Base-by-base conservation (phyloP, 2,329 filamentous ascomycete species). In the Fusarium luffae region DNA sequence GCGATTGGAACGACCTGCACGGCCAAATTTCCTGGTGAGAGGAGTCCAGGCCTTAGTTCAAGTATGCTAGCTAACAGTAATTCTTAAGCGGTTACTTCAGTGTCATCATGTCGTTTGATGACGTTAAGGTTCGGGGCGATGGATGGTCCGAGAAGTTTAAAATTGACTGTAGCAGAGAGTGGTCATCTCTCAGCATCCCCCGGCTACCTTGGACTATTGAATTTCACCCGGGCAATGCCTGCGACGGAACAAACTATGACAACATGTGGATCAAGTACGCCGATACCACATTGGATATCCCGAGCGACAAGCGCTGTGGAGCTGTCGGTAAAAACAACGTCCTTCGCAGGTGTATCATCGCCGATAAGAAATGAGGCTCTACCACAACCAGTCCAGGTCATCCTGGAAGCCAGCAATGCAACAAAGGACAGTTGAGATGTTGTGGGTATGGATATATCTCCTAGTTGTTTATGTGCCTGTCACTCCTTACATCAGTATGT, bases 11-110 rank as follows among this genome's bases (percentile, higher is more conserved):
- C 10, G 34, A n/a, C 34, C 6, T 37, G 34, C 34, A 37, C 10
- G 18, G 34, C 34, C 18, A n/a, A 11, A 37, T 37, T n/a, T 37
- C 34, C 34, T n/a, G 34, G 10, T n/a, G 18, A 37, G 18, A 37
- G 5, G 10, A n/a, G 0, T n/a, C 3, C 1, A n/a, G 5, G 5
- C 18, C 2, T 11, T n/a, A n/a, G 10, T 11, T 37, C 10, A n/a
- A n/a, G 10, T 4, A 11, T 37, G 10, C 3, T n/a, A 37, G 18
- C 34, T 12, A 37, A 37, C 10, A 37, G 10, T 0, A n/a, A 4
- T n/a, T 37, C 2, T 1, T 6, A n/a, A 37, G 18, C 18, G 34
- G 10, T 11, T 37, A 37, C 34, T 37, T 37, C 34, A 37, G 34
- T 18, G 34, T 37, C 5, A 37, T 37, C 18, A 37, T 37, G 34